Evolutionary conservation across 2,329 filamentous ascomycete species (phyloP).

Genomic region (Paecilomyces sp.): DNA sequence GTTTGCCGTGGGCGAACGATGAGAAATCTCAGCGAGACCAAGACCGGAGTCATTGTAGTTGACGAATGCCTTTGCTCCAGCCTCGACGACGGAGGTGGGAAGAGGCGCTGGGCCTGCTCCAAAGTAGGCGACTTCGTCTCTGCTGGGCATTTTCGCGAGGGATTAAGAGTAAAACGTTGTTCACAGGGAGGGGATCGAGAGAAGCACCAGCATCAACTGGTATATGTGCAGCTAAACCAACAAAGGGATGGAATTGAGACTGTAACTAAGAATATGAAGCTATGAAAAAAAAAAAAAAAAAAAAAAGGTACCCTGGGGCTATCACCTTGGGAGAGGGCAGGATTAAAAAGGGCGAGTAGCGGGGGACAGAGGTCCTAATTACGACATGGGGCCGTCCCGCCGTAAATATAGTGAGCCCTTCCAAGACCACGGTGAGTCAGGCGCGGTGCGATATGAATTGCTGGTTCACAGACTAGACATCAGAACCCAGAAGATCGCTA

Average conservation of each 20-base stretch:
- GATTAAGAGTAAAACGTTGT: not conserved
- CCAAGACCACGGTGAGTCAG: not conserved
- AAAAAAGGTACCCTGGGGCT: not conserved
- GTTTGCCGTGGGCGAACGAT: conserved; percentile 72
- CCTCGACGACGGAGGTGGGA: conserved; percentile 72
- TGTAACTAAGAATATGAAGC: not conserved
- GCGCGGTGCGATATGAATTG: not conserved
- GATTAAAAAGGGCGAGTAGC: not conserved
- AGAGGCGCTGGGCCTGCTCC: conserved; percentile 85
- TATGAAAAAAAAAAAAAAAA: not conserved
- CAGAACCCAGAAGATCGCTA: not conserved
- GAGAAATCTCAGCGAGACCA: conserved; percentile 82
- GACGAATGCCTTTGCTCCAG: conserved; percentile 67
- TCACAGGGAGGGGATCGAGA: not conserved
- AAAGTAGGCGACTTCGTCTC: conserved; percentile 75
- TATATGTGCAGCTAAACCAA: not conserved
- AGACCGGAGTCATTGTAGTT: conserved; percentile 77
- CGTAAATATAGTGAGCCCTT: not conserved
- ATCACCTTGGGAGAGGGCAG: not conserved
- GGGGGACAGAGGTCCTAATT: not conserved
- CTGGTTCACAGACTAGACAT: not conserved
- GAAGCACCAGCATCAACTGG: not conserved
- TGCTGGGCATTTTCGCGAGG: conserved; percentile 49
- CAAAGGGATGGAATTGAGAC: not conserved
- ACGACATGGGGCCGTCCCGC: not conserved